Base-by-base conservation (phyloP, 2,329 filamentous ascomycete species). In the Corynespora cassiicola region DNA sequence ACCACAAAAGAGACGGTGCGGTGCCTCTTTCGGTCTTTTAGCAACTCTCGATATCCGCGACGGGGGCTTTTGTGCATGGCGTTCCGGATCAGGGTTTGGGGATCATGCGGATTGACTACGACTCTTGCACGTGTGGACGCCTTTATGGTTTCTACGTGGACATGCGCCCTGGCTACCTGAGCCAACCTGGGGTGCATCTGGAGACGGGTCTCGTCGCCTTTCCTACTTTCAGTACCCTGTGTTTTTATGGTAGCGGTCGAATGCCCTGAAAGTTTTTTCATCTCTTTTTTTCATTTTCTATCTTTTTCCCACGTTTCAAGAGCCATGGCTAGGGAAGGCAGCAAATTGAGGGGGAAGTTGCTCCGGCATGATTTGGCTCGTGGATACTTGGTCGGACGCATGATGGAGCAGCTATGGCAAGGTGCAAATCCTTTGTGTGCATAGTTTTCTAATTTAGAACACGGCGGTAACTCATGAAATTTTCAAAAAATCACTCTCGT, bases 361-460 rank as follows among this genome's bases (percentile, higher is more conserved):
- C 61, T 58, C 61, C 43, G 55, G 61, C 58, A 56, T 55, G 45
- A 34, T 39, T 37, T 41, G 47, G 47, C n/a, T n/a, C 43, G 32
- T 42, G 41, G 38, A 36, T 42, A 44, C 39, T 48, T 37, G 43
- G 53, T 37, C 49, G 32, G 45, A 45, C 42, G 41, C 52, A 53
- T 50, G 50, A 60, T 45, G 47, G 38, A 39, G 43, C 42, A 41
- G 44, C 42, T 34, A 36, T 33, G 31, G 21, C 36, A 30, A 36
- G 9, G 40, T 46, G 50, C 41, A 45, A 42, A 34, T 33, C 39
- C 36, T 48, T 53, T 56, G 45, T 61, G 52, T 63, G 58, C 52
- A 61, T 61, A 61, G 44, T 48, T 60, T 51, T 56, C 52, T 54
- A 54, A 52, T 56, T 54, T 47, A 49, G 38, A 58, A 60, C 50